phyloP scores from a whole-genome alignment of 2,329 filamentous ascomycete genomes.

The Arthrinium phaeospermum region DNA sequence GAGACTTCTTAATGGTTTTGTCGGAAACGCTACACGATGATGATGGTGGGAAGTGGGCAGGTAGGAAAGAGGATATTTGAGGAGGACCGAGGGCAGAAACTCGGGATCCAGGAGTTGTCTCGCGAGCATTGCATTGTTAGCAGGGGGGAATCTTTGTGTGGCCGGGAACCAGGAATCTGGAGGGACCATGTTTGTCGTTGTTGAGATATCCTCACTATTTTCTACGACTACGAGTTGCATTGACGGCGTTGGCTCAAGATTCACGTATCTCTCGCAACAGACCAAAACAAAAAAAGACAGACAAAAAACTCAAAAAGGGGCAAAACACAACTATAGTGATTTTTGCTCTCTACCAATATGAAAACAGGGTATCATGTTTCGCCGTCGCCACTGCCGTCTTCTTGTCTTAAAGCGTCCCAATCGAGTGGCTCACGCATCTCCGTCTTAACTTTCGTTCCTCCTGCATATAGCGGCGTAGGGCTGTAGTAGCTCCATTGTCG shows the following conservation, averaged over 20 bases:
- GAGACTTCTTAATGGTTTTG: not conserved
- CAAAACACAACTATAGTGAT: not conserved
- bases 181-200: not conserved
- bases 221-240: slow-evolving; percentile 9
- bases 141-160: not conserved
- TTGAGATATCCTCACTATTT: slow-evolving; percentile 5
- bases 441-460: not conserved
- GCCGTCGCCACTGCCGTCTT: not conserved
- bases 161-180: not conserved
- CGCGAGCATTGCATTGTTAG: not conserved
- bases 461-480: too few relatives aligned
- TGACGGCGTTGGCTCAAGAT: not conserved
- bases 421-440: not conserved
- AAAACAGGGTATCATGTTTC: slow-evolving; percentile 8
- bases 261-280: not conserved
- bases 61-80: not conserved
- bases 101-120: not conserved
- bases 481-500: too few relatives aligned
- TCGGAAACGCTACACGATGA: not conserved
- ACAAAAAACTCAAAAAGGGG: not conserved
- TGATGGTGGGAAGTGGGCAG: not conserved
- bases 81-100: not conserved
- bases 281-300: not conserved
- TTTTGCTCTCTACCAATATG: slow-evolving; percentile 7
- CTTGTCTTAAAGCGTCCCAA: not conserved